A percentile compares a stretch with the other conserved stretches of the same genome.
Conservation (phyloP, 371 early-diverging fungal genomes). For the Batrachochytrium dendrobatidis region DNA sequence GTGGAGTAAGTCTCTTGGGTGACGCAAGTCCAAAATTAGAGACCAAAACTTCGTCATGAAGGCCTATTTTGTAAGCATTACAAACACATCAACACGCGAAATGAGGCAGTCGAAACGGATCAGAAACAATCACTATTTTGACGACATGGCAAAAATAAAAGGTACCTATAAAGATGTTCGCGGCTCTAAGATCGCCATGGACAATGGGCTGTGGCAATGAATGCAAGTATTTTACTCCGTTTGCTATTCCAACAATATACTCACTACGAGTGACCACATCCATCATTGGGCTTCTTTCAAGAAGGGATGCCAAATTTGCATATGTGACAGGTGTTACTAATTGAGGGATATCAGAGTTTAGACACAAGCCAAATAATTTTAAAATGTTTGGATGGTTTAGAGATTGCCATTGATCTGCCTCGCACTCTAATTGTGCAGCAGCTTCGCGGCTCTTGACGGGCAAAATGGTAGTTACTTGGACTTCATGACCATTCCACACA, state of each 20-base stretch:
- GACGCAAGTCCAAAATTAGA: slow-evolving; percentile 26
- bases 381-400: not conserved
- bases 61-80: too few species aligned
- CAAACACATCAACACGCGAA: too few species aligned
- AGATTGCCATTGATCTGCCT: not conserved
- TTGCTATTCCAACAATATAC: not conserved
- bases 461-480: too few species aligned
- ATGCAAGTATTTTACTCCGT: slow-evolving; percentile 12
- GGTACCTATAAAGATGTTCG: slow-evolving; percentile 28
- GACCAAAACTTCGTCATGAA: slow-evolving; percentile 15
- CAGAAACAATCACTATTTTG: too few species aligned
- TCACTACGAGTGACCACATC: not conserved
- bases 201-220: slow-evolving; percentile 15
- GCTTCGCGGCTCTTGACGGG: not conserved
- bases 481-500: too few species aligned
- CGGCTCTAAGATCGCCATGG: slow-evolving; percentile 31
- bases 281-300: not conserved
- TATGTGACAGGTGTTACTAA: not conserved
- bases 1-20: slow-evolving; percentile 9
- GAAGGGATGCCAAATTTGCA: not conserved
- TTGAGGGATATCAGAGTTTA: not conserved
- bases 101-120: too few species aligned
- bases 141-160: too few species aligned
- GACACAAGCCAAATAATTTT: not conserved
- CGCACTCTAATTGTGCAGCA: not conserved